phyloP scores from a whole-genome alignment of 352 stramenopile species.

The Globisporangium spinosum region DNA sequence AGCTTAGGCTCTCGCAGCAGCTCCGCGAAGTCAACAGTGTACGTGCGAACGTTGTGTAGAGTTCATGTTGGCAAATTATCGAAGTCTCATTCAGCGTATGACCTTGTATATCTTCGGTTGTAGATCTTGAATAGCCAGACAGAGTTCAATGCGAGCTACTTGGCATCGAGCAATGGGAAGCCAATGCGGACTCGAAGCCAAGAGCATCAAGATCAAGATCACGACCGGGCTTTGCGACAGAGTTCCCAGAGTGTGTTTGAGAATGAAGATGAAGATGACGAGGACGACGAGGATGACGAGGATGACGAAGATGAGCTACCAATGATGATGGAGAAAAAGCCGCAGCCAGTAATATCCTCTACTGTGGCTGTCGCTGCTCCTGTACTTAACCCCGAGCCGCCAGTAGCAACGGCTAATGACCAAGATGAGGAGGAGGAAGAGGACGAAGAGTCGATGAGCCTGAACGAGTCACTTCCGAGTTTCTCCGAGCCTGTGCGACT shows the following conservation, averaged over 20 bases:
- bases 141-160: conserved; percentile 50
- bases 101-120: conserved; percentile 6
- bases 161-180: conserved; percentile 19
- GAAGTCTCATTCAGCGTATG: not conserved
- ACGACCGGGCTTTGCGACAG: not conserved
- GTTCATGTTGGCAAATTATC: not conserved
- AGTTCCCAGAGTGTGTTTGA: not conserved
- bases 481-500: conserved; percentile 30
- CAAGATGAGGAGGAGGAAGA: conserved; percentile 9
- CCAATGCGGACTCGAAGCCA: not conserved
- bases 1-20: conserved; percentile 54
- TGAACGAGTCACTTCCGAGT: conserved; percentile 31
- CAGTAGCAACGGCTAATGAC: not conserved
- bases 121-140: conserved; percentile 60
- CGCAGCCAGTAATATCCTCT: not conserved
- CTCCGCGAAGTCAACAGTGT: conserved; percentile 72
- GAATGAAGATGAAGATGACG: conserved; percentile 20
- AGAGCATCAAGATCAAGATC: not conserved
- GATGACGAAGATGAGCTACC: conserved; percentile 45
- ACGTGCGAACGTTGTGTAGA: conserved; percentile 8
- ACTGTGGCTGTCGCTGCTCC: not conserved
- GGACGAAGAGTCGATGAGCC: conserved; percentile 5
- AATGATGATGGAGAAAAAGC: conserved; percentile 47
- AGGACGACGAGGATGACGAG: conserved; percentile 26
- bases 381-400: not conserved